Evolutionary conservation across 1,139 yeast species (phyloP).

Genomic region (Scheffersomyces titani): DNA sequence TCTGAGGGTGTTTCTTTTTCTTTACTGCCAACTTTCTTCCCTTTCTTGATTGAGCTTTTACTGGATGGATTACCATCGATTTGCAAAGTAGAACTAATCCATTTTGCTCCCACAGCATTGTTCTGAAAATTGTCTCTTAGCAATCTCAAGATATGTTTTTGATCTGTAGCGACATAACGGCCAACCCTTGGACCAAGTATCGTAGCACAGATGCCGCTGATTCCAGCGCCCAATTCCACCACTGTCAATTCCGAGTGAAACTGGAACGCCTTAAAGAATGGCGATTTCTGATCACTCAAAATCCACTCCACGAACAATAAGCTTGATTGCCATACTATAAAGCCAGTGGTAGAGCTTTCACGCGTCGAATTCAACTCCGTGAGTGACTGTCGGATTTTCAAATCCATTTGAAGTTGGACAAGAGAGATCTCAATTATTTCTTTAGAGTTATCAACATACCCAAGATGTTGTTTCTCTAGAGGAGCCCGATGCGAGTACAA

Average conservation of each 20-base stretch:
- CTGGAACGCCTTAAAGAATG: constrained; percentile 17
- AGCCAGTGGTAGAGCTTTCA: constrained; percentile 63
- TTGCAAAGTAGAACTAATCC: constrained; percentile 15
- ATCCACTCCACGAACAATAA: constrained; percentile 58
- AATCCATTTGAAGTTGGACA: constrained; percentile 28
- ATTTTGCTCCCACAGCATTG: constrained; percentile 26
- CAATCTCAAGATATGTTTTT: constrained; percentile 54
- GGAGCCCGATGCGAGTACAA: constrained; percentile 41
- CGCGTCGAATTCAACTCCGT: constrained; percentile 39
- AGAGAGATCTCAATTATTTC: constrained; percentile 33
- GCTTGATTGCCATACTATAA: constrained; percentile 63
- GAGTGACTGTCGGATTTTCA: constrained; percentile 43
- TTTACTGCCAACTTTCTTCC: neutral
- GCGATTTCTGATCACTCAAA: constrained; percentile 22
- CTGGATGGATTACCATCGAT: neutral
- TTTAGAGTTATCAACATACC: constrained; percentile 44
- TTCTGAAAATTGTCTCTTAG: constrained; percentile 44
- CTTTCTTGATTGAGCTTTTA: neutral
- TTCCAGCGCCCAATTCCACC: constrained; percentile 70
- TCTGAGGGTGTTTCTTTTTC: neutral
- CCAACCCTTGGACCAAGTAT: constrained; percentile 38
- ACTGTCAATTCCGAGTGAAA: constrained; percentile 24
- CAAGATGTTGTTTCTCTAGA: constrained; percentile 41
- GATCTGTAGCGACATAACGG: constrained; percentile 63
- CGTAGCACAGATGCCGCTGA: constrained; percentile 56